Evolutionary conservation across 1,284 basidiomycete species (phyloP).

Genomic region (Ceratobasidium sp.): DNA sequence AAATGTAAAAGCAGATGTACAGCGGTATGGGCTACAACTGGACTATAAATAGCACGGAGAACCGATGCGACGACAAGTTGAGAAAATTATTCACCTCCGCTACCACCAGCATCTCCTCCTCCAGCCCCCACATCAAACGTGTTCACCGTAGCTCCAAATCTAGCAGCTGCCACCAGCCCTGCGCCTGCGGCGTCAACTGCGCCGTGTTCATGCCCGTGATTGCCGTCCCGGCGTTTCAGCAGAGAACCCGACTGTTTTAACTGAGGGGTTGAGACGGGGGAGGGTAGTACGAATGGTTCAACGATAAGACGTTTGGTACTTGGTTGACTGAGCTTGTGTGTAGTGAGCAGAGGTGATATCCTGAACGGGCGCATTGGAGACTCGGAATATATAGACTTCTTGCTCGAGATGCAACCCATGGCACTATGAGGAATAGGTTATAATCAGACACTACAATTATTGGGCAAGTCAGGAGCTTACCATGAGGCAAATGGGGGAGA

Average conservation of each 20-base stretch:
- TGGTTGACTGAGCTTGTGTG: background rate
- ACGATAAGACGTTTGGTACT: background rate
- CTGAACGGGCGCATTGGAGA: constrained; percentile 7
- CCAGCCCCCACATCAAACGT: background rate
- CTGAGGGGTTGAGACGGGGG: background rate
- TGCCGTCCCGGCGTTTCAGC: background rate
- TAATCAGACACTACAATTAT: background rate
- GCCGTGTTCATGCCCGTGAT: background rate
- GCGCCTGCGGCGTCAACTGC: background rate
- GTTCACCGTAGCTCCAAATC: constrained; percentile 8
- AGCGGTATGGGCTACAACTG: too few species aligned
- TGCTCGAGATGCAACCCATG: constrained; percentile 32
- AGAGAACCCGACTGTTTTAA: background rate
- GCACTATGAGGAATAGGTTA: background rate
- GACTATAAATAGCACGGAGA: too few species aligned
- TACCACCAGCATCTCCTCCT: constrained; percentile 20
- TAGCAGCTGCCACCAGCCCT: background rate
- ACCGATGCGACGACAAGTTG: too few species aligned
- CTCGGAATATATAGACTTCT: background rate
- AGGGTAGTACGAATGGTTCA: background rate
- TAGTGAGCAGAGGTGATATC: background rate
- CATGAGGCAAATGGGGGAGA: background rate
- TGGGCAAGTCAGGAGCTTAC: background rate
- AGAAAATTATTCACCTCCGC: background rate
- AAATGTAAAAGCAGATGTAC: too few species aligned